Percentiles rank a stretch among this genome's conserved stretches.
phyloP scores from a whole-genome alignment of 306 rosid genomes.

The Citrullus mucosospermus region DNA sequence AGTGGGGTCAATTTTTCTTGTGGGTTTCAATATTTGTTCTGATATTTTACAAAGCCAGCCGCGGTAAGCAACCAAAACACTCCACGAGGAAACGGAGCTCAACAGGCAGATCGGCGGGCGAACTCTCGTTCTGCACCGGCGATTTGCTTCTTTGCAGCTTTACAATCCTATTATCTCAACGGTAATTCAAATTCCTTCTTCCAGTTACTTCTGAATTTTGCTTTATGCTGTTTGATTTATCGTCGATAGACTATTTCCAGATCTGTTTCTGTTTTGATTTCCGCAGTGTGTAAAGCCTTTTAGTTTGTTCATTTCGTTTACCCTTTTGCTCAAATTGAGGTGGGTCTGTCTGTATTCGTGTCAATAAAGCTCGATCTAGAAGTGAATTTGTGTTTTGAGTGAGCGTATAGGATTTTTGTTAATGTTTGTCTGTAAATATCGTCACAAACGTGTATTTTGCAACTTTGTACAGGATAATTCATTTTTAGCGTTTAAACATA shows the following conservation, averaged over 20 bases:
- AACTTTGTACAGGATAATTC: neutral
- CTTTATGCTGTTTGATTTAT: neutral
- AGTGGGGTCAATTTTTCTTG: neutral
- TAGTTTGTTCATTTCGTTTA: neutral
- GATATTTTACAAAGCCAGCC: neutral
- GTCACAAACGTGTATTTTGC: neutral
- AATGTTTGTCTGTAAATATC: neutral
- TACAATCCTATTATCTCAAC: neutral
- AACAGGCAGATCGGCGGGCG: constrained; percentile 6
- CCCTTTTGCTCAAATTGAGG: neutral
- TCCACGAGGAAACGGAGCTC: neutral
- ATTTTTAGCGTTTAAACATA: neutral
- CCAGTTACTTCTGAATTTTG: neutral
- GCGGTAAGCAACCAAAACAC: neutral
- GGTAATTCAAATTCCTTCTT: constrained; percentile 1
- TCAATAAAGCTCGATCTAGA: neutral
- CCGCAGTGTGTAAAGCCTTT: neutral
- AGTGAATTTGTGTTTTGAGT: neutral
- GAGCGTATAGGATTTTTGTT: neutral
- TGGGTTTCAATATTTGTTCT: neutral
- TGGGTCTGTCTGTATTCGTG: neutral
- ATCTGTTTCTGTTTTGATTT: neutral
- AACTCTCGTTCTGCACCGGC: constrained; percentile 3
- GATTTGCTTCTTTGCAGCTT: neutral
- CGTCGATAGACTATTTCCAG: neutral